These are phyloP conservation scores for Scutellaria barbata DNA, from an alignment of 257 asterid genomes.

Conservation along the genomic window DNA sequence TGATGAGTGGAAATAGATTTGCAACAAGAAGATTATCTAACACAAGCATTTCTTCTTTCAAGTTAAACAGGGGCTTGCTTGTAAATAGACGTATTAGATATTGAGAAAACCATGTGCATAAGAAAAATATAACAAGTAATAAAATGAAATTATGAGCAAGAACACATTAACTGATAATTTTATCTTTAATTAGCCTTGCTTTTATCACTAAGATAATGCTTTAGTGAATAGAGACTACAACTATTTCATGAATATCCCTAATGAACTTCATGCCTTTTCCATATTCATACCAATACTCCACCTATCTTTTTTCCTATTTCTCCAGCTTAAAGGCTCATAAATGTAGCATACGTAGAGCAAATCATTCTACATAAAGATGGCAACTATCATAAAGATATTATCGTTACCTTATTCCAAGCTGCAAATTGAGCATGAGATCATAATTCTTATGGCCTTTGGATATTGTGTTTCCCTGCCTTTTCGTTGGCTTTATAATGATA, in stretches of 20 bases:
- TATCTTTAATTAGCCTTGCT: not conserved
- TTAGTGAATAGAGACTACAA: not conserved
- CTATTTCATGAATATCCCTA: constrained; percentile 10
- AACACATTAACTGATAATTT: not conserved
- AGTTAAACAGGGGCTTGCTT: not conserved
- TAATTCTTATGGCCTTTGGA: constrained; percentile 84
- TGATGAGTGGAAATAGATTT: not conserved
- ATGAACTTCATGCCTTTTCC: constrained; percentile 13
- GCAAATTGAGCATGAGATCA: constrained; percentile 95
- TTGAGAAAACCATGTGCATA: not conserved
- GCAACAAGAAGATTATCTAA: not conserved
- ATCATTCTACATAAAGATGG: not conserved
- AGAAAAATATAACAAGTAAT: not conserved
- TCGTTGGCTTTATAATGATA: constrained; percentile 64
- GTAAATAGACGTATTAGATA: not conserved
- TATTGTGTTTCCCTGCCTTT: constrained; percentile 70
- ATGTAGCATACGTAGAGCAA: not conserved
- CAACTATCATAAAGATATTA: not conserved
- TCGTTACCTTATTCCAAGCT: constrained; percentile 89
- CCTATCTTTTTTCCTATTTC: constrained; percentile 5
- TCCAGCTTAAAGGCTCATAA: not conserved
- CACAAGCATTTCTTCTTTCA: not conserved
- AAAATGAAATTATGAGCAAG: not conserved
- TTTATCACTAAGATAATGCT: not conserved
- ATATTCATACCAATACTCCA: constrained; percentile 2